Base-by-base conservation (phyloP, 352 stramenopile species). In the Globisporangium lucens region DNA sequence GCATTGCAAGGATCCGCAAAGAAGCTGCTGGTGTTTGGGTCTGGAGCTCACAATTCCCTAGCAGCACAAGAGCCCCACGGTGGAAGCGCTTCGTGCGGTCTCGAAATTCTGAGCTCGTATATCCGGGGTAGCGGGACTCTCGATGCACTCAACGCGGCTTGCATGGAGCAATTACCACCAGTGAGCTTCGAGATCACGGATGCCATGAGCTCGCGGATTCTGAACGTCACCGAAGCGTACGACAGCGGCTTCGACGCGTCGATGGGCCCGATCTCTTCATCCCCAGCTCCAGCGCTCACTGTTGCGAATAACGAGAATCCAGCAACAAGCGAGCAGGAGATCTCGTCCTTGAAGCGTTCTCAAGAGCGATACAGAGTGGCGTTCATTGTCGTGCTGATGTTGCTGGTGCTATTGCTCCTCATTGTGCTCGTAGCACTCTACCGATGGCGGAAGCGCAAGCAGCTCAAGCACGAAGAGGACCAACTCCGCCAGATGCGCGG, bases 401-500 rank as follows among this genome's bases (percentile, higher is more conserved):
- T 65, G 6, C 33, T 84, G 1, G 12, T 69, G 2, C 15, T 77
- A 12, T 27, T 55, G 27, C n/a, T 69, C 3, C 4, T 65, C 4
- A 17, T 69, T 12, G 35, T 68, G 12, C 75, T 67, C 9, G 33
- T 56, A 2, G 9, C 8, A 5, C 58, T 67, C 1, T 68, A 49
- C 7, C 72, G 61, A 4, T 55, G 52, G 61, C 36, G 52, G 36
- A 63, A 62, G 24, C 59, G 60, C 10, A 72, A 71, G 61, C 59
- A 72, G 15, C 68, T 79, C 10, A 53, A 30, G 1, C 52, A 71
- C 36, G 76, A 86, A 47, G 76, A 86, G 24, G 63, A 49, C 5
- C 67, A 77, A 66, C 67, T 84, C 30, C 67, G 71, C 10, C 71
- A 66, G n/a, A 79, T 86, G 74, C 75, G 68, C 22, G 78, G 75